Conservation (phyloP, 2,329 filamentous ascomycete species). For the Amylocarpus encephaloides region DNA sequence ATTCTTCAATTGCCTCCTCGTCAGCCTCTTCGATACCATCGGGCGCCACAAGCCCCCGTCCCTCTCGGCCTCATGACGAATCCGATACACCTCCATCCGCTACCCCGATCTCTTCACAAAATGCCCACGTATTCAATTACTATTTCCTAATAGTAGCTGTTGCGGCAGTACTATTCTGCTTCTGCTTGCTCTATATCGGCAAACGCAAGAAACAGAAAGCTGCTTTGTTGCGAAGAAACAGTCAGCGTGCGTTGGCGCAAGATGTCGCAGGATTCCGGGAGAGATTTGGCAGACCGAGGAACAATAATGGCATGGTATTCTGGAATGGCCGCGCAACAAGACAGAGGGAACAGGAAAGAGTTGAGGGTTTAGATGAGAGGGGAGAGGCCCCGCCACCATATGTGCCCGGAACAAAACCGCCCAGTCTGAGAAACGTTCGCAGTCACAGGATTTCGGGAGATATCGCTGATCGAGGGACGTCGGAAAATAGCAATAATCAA, state of each 20-base stretch:
- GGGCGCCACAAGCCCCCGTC: neutral
- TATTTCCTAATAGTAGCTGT: conserved; percentile 44
- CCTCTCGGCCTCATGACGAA: conserved; percentile 6
- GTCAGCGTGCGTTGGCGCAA: conserved; percentile 30
- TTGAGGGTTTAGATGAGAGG: conserved; percentile 56
- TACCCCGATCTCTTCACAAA: neutral
- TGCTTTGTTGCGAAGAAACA: conserved; percentile 10
- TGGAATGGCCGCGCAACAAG: conserved; percentile 1
- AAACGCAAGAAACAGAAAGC: conserved; percentile 31
- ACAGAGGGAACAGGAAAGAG: conserved; percentile 1
- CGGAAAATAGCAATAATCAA: neutral
- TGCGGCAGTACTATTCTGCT: conserved; percentile 37
- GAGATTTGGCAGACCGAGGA: conserved; percentile 9
- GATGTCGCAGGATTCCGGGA: conserved; percentile 23
- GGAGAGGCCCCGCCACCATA: conserved; percentile 63
- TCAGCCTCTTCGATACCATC: neutral
- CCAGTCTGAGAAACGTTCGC: conserved; percentile 20
- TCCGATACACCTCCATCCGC: conserved; percentile 24
- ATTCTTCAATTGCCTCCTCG: conserved; percentile 1
- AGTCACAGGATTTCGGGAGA: conserved; percentile 1
- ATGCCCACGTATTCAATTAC: conserved; percentile 47
- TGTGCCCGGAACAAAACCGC: conserved; percentile 27
- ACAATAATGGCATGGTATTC: conserved; percentile 10
- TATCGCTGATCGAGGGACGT: neutral
- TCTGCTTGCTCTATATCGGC: conserved; percentile 39